Evolutionary conservation across 78 protist genomes (phyloP).

Genomic region (Protostelium mycophagum): DNA sequence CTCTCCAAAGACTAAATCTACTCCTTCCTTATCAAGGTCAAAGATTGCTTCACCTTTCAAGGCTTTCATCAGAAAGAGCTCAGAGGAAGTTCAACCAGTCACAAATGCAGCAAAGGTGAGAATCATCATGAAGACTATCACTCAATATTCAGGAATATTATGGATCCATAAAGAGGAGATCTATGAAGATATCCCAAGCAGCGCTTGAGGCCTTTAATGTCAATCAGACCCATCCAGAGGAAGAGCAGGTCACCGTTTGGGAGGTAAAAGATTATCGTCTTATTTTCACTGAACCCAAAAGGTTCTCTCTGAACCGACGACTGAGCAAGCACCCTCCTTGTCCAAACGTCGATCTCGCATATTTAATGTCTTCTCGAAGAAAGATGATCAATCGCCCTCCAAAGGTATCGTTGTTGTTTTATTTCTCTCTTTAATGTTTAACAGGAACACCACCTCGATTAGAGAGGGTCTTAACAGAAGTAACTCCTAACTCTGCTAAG

Average conservation of each 20-base stretch:
- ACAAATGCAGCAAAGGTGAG: not conserved
- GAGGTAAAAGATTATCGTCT: not conserved
- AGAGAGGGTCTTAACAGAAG: not conserved
- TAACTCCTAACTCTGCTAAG: not conserved
- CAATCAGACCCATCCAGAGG: not conserved
- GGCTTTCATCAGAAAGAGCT: not conserved
- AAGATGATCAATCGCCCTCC: not conserved
- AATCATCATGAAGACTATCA: not conserved
- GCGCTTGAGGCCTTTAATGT: not conserved
- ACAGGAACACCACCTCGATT: not conserved
- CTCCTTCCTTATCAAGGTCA: not conserved
- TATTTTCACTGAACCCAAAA: too few species aligned
- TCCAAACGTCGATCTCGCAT: not conserved
- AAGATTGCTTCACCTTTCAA: not conserved
- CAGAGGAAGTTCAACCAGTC: not conserved
- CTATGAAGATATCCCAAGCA: not conserved
- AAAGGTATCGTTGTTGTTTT: not conserved
- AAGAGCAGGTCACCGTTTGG: not conserved
- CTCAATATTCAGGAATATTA: not conserved
- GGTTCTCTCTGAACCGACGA: not conserved
- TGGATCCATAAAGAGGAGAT: not conserved
- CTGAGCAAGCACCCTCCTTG: not conserved
- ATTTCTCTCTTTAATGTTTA: too few species aligned
- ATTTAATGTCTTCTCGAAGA: not conserved
- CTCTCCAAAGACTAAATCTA: not conserved